phyloP scores from a whole-genome alignment of 2,329 filamentous ascomycete species.

The Cordyceps tenuipes region DNA sequence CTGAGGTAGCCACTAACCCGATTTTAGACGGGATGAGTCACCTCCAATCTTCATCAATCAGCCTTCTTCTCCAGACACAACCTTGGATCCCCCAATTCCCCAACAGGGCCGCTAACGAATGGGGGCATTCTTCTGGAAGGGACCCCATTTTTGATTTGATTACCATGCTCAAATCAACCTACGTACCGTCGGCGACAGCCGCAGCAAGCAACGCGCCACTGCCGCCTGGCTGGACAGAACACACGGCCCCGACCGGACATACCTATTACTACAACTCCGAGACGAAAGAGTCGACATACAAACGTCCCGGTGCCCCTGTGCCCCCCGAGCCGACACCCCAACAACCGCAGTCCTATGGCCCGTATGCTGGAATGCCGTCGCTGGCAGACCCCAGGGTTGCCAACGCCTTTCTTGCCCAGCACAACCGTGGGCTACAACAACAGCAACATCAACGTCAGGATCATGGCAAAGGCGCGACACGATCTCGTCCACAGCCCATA shows the following conservation, averaged over 20 bases:
- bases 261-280: conserved; percentile 78
- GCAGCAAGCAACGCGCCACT: conserved; percentile 45
- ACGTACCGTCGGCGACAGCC: conserved; percentile 46
- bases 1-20: too few species aligned
- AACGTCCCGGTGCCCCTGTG: conserved; percentile 48
- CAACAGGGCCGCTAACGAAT: not conserved
- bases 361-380: conserved; percentile 23
- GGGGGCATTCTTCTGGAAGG: not conserved
- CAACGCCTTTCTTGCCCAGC: conserved; percentile 53
- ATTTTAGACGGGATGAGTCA: too few species aligned
- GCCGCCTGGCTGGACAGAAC: conserved; percentile 81
- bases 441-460: conserved; percentile 37
- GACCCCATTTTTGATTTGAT: not conserved
- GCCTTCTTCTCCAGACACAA: not conserved
- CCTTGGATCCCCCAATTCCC: not conserved
- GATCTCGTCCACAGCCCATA: conserved; percentile 57
- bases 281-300: conserved; percentile 83
- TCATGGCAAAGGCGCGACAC: conserved; percentile 46
- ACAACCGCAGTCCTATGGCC: conserved; percentile 23
- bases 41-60: too few species aligned
- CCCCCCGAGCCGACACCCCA: conserved; percentile 12
- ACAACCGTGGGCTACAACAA: conserved; percentile 32
- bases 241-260: conserved; percentile 81
- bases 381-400: conserved; percentile 49
- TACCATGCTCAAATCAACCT: conserved; percentile 68